Evolutionary conservation across 2,329 filamentous ascomycete species (phyloP).

Genomic region (Cadophora malorum): DNA sequence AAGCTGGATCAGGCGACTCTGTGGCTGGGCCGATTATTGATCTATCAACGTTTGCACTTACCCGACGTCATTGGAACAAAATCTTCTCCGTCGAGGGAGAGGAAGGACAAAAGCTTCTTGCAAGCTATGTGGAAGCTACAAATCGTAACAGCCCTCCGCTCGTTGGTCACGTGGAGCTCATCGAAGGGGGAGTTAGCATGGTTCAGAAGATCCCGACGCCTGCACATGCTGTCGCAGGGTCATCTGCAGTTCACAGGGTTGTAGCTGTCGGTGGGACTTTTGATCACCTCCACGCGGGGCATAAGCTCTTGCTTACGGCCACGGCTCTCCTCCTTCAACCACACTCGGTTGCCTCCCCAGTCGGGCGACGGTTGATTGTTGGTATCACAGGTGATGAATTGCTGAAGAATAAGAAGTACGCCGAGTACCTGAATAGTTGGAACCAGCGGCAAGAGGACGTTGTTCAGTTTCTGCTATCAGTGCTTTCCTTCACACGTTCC

Average conservation of each 20-base stretch:
- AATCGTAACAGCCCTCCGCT: slow-evolving; percentile 55
- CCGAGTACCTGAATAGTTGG: slow-evolving; percentile 83
- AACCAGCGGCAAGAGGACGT: slow-evolving; percentile 71
- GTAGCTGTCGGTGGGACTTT: slow-evolving; percentile 93
- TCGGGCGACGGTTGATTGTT: slow-evolving; percentile 69
- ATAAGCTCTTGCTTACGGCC: slow-evolving; percentile 95
- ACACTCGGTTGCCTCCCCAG: slow-evolving; percentile 46
- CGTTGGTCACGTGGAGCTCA: slow-evolving; percentile 57
- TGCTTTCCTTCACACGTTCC: slow-evolving; percentile 53
- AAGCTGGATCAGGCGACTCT: slow-evolving; percentile 45
- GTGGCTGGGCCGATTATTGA: slow-evolving; percentile 49
- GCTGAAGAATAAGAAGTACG: slow-evolving; percentile 87
- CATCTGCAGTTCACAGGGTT: slow-evolving; percentile 54
- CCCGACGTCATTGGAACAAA: slow-evolving; percentile 64
- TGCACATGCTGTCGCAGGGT: slow-evolving; percentile 25
- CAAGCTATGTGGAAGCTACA: slow-evolving; percentile 54
- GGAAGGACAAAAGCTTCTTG: slow-evolving; percentile 63
- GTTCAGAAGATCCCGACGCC: slow-evolving; percentile 39
- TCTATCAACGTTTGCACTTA: slow-evolving; percentile 58
- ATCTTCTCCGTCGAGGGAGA: slow-evolving; percentile 73
- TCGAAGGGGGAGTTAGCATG: slow-evolving; percentile 60
- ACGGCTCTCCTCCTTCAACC: slow-evolving; percentile 73
- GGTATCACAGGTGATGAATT: slow-evolving; percentile 90
- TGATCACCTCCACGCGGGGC: slow-evolving; percentile 92
- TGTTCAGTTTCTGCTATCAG: slow-evolving; percentile 74